Evolutionary conservation across 1,139 yeast genomes (phyloP).

Genomic region (Lodderomyces oxycetoniae): DNA sequence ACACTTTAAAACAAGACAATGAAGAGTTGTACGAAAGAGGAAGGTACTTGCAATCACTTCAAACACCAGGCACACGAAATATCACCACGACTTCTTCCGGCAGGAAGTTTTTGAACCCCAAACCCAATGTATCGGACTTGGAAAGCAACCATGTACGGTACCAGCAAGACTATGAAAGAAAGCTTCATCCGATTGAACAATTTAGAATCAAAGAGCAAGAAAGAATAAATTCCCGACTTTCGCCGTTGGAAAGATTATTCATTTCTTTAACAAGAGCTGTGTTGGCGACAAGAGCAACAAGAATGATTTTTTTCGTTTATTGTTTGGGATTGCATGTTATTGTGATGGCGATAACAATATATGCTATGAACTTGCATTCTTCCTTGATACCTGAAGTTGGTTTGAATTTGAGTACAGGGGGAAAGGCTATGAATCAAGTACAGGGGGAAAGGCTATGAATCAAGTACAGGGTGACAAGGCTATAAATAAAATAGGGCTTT

Average conservation of each 20-base stretch:
- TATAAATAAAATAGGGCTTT: too few species aligned
- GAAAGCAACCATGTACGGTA: slow-evolving; percentile 47
- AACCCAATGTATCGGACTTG: slow-evolving; percentile 38
- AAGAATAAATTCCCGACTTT: slow-evolving; percentile 65
- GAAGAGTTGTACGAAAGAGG: slow-evolving; percentile 76
- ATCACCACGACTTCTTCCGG: slow-evolving; percentile 16
- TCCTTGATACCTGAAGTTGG: slow-evolving; percentile 50
- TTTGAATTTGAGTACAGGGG: slow-evolving; percentile 45
- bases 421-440: slow-evolving; percentile 32
- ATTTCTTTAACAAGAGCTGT: slow-evolving; percentile 70
- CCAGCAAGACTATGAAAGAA: slow-evolving; percentile 66
- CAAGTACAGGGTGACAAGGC: slow-evolving; percentile 44
- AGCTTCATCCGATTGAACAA: slow-evolving; percentile 77
- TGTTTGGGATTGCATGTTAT: slow-evolving; percentile 71
- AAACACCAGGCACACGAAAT: slow-evolving; percentile 12
- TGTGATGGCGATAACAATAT: slow-evolving; percentile 62
- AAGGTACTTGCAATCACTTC: slow-evolving; percentile 61
- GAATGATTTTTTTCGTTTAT: slow-evolving; percentile 71
- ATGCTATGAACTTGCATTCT: slow-evolving; percentile 49
- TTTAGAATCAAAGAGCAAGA: slow-evolving; percentile 77
- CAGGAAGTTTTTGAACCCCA: slow-evolving; percentile 29
- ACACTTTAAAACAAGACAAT: slow-evolving; percentile 65
- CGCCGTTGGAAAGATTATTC: slow-evolving; percentile 77
- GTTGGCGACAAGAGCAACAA: slow-evolving; percentile 65
- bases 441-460: slow-evolving; percentile 34